Conservation (phyloP, 345 rosid genomes). For the Eucalyptus victrix region DNA sequence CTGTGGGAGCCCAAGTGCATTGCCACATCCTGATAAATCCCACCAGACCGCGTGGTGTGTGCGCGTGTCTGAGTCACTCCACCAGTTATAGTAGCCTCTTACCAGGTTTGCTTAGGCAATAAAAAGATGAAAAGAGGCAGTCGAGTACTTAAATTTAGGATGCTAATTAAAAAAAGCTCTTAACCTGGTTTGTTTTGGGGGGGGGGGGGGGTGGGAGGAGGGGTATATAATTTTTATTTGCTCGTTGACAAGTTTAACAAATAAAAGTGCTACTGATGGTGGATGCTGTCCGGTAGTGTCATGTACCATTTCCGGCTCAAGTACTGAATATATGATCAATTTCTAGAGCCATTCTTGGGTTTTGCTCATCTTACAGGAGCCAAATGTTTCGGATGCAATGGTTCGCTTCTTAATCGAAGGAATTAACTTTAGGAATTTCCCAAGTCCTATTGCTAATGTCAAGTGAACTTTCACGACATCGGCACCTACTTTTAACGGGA, state of each 20-base stretch:
- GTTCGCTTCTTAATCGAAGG: not conserved
- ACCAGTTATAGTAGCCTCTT: not conserved
- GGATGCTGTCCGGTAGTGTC: not conserved
- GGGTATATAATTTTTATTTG: not conserved
- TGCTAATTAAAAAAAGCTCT: not conserved
- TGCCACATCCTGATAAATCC: not conserved
- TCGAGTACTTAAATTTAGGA: not conserved
- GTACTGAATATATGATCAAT: not conserved
- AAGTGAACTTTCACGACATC: not conserved
- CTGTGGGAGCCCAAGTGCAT: conserved; percentile 36
- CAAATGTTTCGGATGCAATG: not conserved
- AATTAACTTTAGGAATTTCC: not conserved
- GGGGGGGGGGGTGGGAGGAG: fast-evolving
- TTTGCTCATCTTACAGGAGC: not conserved
- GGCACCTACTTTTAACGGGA: not conserved
- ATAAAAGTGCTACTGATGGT: not conserved
- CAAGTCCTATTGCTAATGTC: not conserved
- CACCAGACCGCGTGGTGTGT: not conserved
- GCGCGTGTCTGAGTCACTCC: not conserved
- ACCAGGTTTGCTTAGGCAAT: conserved; percentile 11
- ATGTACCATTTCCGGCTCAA: not conserved
- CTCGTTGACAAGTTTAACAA: not conserved
- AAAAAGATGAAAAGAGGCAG: conserved; percentile 7
- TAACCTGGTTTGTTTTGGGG: not conserved
- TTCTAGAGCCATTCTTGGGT: not conserved